Evolutionary conservation across 805 yeast species (phyloP).

Genomic region (Ogataea pignaliae): DNA sequence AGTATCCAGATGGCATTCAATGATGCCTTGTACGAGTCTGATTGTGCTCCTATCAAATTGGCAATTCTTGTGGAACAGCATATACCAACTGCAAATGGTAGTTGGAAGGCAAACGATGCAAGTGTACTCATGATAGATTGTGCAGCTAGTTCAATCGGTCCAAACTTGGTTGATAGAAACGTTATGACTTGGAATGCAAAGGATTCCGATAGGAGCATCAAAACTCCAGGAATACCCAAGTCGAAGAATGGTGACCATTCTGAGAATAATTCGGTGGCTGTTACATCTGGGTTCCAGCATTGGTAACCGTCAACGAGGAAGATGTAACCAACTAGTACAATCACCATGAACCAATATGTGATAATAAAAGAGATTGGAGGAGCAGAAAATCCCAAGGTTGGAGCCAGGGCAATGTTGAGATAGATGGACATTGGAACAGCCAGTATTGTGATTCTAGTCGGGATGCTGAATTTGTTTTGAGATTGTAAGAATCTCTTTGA

Average conservation of each 20-base stretch:
- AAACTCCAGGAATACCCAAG: conserved; percentile 48
- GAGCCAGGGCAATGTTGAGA: conserved; percentile 54
- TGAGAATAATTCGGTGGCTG: conserved; percentile 29
- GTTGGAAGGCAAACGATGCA: conserved; percentile 45
- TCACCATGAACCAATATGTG: conserved; percentile 66
- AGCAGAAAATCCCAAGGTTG: conserved; percentile 62
- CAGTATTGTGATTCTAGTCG: conserved; percentile 59
- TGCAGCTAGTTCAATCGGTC: conserved; percentile 45
- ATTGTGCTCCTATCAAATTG: conserved; percentile 49
- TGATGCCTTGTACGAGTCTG: conserved; percentile 32
- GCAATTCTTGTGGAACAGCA: conserved; percentile 51
- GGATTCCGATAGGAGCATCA: conserved; percentile 55
- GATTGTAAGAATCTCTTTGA: conserved; percentile 70
- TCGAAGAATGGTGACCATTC: conserved; percentile 40
- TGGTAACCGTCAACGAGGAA: conserved; percentile 54
- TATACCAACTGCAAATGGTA: conserved; percentile 49
- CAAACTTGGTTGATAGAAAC: conserved; percentile 44
- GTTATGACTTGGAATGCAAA: conserved; percentile 51
- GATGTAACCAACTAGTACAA: conserved; percentile 48
- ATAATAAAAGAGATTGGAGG: conserved; percentile 69
- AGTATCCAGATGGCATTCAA: conserved; percentile 33
- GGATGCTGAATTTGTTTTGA: conserved; percentile 72
- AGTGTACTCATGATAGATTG: conserved; percentile 48
- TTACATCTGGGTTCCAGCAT: conserved; percentile 51
- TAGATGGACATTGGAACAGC: conserved; percentile 66